A percentile compares a stretch with the other conserved stretches of the same genome.
phyloP scores from a whole-genome alignment of 441 rosid genomes.

The Dalechampia spathulata region DNA sequence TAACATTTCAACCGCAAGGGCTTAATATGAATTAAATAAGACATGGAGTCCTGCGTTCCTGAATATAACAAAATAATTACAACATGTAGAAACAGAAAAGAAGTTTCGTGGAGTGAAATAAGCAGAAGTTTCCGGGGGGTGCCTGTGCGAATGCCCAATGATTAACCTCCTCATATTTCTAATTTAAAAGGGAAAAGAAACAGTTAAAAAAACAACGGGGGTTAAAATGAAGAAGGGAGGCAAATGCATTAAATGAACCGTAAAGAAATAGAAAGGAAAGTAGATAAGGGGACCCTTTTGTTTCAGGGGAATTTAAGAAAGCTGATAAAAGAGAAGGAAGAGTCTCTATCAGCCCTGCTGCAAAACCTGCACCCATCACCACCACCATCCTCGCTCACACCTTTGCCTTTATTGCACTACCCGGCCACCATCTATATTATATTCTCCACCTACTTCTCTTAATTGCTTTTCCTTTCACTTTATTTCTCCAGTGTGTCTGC shows the following conservation, averaged over 20 bases:
- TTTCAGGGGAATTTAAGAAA: slow-evolving; percentile 8
- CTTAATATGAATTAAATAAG: no score
- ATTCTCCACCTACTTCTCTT: background rate
- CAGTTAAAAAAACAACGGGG: no score
- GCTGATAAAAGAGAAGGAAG: slow-evolving; percentile 10
- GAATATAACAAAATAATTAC: background rate
- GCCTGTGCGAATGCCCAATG: no score
- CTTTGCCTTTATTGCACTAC: slow-evolving; percentile 22
- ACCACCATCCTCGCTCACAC: slow-evolving; percentile 23
- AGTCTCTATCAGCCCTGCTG: slow-evolving; percentile 10
- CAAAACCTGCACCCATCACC: slow-evolving; percentile 13
- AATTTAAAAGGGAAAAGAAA: background rate
- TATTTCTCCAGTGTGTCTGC: background rate
- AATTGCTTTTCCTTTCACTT: background rate
- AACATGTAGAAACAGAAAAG: background rate
- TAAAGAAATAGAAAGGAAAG: slow-evolving; percentile 1
- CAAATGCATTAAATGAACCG: slow-evolving; percentile 3
- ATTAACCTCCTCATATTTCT: no score
- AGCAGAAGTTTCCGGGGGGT: slow-evolving; percentile 1
- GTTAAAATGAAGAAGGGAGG: background rate
- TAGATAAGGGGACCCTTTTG: slow-evolving; percentile 3
- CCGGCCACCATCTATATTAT: background rate
- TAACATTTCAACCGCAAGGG: no score
- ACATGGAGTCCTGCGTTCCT: no score
- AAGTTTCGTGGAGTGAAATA: slow-evolving; percentile 2